A percentile compares a stretch with the other conserved stretches of the same genome.
phyloP scores from a whole-genome alignment of 352 stramenopile genomes.

The Globisporangium takayamanum region DNA sequence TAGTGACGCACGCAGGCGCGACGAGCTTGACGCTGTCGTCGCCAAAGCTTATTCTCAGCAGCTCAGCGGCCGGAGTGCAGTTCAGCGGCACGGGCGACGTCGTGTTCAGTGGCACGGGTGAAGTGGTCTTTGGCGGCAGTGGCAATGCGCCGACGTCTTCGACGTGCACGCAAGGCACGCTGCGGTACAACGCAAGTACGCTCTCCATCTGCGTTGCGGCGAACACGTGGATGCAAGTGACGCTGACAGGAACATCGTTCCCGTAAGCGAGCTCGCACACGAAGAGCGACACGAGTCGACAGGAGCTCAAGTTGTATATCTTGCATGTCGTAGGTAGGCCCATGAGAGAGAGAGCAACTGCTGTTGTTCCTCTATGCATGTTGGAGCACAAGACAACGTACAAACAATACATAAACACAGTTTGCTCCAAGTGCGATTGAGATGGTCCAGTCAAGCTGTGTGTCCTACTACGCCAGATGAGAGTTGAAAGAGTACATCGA shows the following conservation, averaged over 20 bases:
- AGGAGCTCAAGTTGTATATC: not conserved
- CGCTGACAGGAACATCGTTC: not conserved
- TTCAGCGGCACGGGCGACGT: not conserved
- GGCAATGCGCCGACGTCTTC: conserved; percentile 10
- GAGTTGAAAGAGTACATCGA: no score
- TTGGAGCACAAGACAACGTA: not conserved
- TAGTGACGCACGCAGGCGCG: conserved; percentile 24
- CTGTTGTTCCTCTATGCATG: not conserved
- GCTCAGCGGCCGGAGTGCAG: not conserved
- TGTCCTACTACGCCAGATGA: no score
- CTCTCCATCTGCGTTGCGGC: conserved; percentile 31
- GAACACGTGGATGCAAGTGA: conserved; percentile 12
- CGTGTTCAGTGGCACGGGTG: conserved; percentile 11
- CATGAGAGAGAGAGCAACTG: not conserved
- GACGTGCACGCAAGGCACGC: conserved; percentile 21
- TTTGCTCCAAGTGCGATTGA: not conserved
- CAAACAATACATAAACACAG: not conserved
- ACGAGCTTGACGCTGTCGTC: conserved; percentile 32
- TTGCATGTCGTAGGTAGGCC: conserved; percentile 1
- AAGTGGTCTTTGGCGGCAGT: conserved; percentile 10
- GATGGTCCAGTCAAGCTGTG: no score
- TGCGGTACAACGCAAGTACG: conserved; percentile 21
- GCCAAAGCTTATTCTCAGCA: conserved; percentile 26
- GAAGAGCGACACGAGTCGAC: not conserved
- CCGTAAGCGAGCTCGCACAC: not conserved